A percentile compares a stretch with the other conserved stretches of the same genome.
phyloP scores from a whole-genome alignment of 805 yeast genomes.

The Candida piceae region DNA sequence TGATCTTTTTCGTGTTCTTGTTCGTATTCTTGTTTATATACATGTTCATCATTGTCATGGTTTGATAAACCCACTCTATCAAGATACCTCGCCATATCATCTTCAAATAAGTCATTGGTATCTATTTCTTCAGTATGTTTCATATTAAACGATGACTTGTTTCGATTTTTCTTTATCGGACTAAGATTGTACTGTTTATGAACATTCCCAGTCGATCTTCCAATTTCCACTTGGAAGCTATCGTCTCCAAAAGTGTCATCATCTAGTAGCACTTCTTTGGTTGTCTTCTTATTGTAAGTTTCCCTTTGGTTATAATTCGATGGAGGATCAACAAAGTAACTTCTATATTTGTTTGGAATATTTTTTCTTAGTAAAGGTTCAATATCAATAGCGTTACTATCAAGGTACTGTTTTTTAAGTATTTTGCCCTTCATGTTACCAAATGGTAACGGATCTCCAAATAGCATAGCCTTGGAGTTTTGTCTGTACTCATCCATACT shows the following conservation, averaged over 20 bases:
- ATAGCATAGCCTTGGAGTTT: conserved; percentile 24
- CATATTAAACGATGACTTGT: conserved; percentile 7
- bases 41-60: too few relatives aligned
- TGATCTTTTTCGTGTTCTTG: conserved; percentile 1
- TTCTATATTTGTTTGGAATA: conserved; percentile 23
- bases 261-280: conserved; percentile 1
- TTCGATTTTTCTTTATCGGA: conserved; percentile 18
- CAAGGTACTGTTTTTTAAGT: conserved; percentile 17
- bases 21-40: not conserved
- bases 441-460: conserved; percentile 23
- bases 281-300: too few relatives aligned
- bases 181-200: conserved; percentile 18
- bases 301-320: too few relatives aligned
- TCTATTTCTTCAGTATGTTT: conserved; percentile 24
- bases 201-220: conserved; percentile 14
- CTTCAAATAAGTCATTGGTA: conserved; percentile 18
- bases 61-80: not conserved
- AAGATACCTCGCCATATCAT: conserved; percentile 13
- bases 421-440: conserved; percentile 27
- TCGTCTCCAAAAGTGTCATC: too few relatives aligned
- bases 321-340: conserved; percentile 20
- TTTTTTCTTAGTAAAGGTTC: conserved; percentile 26
- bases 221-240: conserved; percentile 24
- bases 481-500: conserved; percentile 25
- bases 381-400: conserved; percentile 23